Conservation (phyloP, 2,329 filamentous ascomycete species). For the Aspergillus ochraceoroseus region DNA sequence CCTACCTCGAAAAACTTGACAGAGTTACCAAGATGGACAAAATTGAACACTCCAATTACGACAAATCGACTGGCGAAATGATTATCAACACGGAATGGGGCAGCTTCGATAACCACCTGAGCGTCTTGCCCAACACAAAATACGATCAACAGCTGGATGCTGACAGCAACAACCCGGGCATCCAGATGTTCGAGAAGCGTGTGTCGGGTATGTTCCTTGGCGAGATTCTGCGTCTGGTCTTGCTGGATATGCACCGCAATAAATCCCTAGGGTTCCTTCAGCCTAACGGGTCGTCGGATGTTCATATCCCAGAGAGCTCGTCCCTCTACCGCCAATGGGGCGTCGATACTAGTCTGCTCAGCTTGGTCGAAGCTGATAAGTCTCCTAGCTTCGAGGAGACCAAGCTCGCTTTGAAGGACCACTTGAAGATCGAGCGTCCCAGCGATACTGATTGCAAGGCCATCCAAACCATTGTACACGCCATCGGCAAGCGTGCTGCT, state of each 20-base stretch:
- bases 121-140: constrained; percentile 75
- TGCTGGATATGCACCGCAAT: constrained; percentile 68
- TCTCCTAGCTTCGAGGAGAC: constrained; percentile 66
- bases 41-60: constrained; percentile 57
- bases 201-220: constrained; percentile 98
- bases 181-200: constrained; percentile 99
- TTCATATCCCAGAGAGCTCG: constrained; percentile 60
- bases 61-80: constrained; percentile 83
- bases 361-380: constrained; percentile 75
- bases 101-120: constrained; percentile 91
- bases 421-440: constrained; percentile 69
- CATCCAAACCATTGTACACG: constrained; percentile 75
- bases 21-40: constrained; percentile 71
- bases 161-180: constrained; percentile 80
- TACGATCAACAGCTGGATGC: constrained; percentile 77
- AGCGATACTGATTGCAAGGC: constrained; percentile 80
- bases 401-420: constrained; percentile 70
- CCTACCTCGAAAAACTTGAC: constrained; percentile 86
- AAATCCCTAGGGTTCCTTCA: constrained; percentile 66
- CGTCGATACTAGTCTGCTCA: constrained; percentile 85
- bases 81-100: constrained; percentile 98
- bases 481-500: constrained; percentile 82
- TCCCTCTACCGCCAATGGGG: constrained; percentile 77
- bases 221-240: constrained; percentile 76
- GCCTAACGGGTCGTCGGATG: constrained; percentile 69